Percentiles rank a stretch among this genome's conserved stretches.
phyloP scores from a whole-genome alignment of 1,284 basidiomycete genomes.

The Ustilago lituana region DNA sequence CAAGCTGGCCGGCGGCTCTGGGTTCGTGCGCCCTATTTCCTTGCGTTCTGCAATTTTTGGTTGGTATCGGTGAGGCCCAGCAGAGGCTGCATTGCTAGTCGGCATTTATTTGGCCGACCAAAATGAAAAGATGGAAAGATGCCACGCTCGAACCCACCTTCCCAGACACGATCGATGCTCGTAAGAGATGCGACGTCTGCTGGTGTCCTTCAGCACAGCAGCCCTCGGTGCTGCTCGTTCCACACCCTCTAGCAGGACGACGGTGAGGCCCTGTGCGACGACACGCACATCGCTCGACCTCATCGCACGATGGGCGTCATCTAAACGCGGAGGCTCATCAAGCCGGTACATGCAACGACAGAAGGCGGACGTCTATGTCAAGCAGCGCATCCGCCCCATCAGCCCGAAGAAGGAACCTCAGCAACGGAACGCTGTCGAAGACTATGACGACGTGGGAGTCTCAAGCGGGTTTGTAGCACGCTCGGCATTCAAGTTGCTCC shows the following conservation, averaged over 20 bases:
- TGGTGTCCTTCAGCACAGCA: too few species aligned
- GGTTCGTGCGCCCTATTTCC: too few species aligned
- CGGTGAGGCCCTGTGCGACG: background rate
- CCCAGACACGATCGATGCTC: too few species aligned
- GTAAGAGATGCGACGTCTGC: too few species aligned
- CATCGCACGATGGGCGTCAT: conserved; percentile 32
- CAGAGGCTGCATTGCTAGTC: background rate
- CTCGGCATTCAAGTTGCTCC: conserved; percentile 60
- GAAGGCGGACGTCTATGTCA: conserved; percentile 36
- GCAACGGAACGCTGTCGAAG: background rate
- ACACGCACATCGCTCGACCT: background rate
- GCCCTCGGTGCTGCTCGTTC: background rate
- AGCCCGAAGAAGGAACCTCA: background rate
- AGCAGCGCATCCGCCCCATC: conserved; percentile 14
- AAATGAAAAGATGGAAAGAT: background rate
- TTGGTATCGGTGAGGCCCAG: background rate
- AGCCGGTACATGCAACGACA: conserved; percentile 46
- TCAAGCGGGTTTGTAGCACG: conserved; percentile 44
- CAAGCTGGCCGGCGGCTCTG: background rate
- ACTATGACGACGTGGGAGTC: conserved; percentile 7
- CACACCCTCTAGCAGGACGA: background rate
- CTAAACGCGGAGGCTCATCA: conserved; percentile 39
- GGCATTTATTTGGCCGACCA: conserved; percentile 6
- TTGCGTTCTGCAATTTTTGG: background rate
- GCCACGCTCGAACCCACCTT: too few species aligned